Evolutionary conservation across 2,329 filamentous ascomycete species (phyloP), one percentile per base, ranked within the genome.

Genomic region (Cordyceps cateniannulata): DNA sequence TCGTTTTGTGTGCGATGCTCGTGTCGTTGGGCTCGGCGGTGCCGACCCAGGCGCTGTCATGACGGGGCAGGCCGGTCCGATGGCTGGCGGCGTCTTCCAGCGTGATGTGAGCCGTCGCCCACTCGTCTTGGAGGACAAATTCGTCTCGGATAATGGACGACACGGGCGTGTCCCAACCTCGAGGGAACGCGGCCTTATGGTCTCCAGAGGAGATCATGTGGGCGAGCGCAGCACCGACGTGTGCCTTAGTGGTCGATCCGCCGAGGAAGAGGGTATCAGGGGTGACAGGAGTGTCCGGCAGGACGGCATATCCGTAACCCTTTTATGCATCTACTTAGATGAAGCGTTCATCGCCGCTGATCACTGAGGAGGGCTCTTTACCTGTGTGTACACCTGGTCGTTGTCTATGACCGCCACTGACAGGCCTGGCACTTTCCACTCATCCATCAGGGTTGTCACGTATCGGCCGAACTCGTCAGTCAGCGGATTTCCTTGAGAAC

Each of bases 71-170:
- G 9, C 82, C 82, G 0, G 76, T 80, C 5, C 81, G 74, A 65
- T 85, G 82, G 50, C 76, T 76, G 1, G 82, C 72, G 2, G 80
- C 76, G 60, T 85, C 83, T 59, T 84, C 79, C 5, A 85, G 67
- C 0, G 80, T 85, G 44, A 82, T 68, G 62, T 80, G 75, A 22
- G 71, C 67, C 1, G 79, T 84, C 14, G 76, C 74, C 66, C 74
- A 77, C 0, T 73, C 70, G 54, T 79, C 77, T 14, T 73, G 64
- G 10, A 84, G 70, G 1, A 82, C 76, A 62, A 84, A 84, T 55
- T 84, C 81, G 1, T 79, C 77, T 1, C 74, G 74, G 5, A 85
- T 72, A 1, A 84, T 68, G 18, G 69, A 69, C 1, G 73, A 75
- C 27, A 85, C 75, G 3, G 75, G 74, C 0, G 79, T 79, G 2